Evolutionary conservation across 441 rosid genomes (phyloP), one percentile per base, ranked within the genome.

Genomic region (Erodium moschatum): DNA sequence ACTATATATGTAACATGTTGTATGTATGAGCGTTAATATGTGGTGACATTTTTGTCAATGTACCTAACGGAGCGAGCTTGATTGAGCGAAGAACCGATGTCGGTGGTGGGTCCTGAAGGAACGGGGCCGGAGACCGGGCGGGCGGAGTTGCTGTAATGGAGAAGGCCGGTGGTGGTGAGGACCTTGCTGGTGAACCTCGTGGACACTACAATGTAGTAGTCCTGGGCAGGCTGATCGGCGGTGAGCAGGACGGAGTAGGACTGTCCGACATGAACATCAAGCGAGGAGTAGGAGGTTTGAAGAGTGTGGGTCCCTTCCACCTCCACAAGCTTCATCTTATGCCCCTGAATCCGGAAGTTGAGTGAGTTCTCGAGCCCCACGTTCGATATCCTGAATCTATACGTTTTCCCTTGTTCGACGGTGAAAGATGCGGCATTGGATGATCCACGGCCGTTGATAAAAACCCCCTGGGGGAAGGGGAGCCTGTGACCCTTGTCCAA

Each of bases 281-380:
- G 84, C 2, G 91, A 89, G 2, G 94, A 83, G 75, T 81, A 91
- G 40, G 88, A 72, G 8, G 82, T 82, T 72, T 95, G 99, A 27
- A 91, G 82, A n/a, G 96, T 87, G 62, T 95, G 97, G 0, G 95
- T 88, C 18, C 99, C 99, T 76, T 95, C 99, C 1, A 89, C 92
- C 84, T 95, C 99, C 10, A 91, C 97, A 75, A 95, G 71, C 75
- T 73, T 90, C 93, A 95, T 76, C 33, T 70, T 80, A 71, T 95
- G 99, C 73, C 82, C 82, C 74, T 91, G 97, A 81, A 94, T 87
- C 15, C 97, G 82, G 80, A 94, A 88, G 79, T 91, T 91, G 64
- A 94, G 81, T 33, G 97, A 83, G 60, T 81, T 72, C 71, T 87
- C 84, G 73, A 91, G 65, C 58, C 99, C 97, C 48, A 91, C 97